A percentile compares a stretch with the other conserved stretches of the same genome.
phyloP scores from a whole-genome alignment of 495 filamentous ascomycete genomes.

The Aspergillus affinis region DNA sequence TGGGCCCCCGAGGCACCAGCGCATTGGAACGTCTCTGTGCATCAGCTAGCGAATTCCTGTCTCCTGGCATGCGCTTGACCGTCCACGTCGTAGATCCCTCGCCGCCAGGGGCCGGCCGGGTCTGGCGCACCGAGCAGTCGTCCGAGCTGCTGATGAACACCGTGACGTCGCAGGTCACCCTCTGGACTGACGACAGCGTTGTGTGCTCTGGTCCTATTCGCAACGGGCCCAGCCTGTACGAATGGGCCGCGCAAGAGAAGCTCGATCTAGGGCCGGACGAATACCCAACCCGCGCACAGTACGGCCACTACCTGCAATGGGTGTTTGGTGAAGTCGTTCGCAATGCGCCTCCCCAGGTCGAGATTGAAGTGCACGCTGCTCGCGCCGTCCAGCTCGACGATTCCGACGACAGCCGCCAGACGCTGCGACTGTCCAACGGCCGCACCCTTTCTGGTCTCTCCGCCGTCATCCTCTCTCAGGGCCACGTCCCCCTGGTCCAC shows the following conservation, averaged over 20 bases:
- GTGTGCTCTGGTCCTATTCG: slow-evolving; percentile 7
- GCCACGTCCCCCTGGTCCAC: slow-evolving; percentile 16
- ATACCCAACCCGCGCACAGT: slow-evolving; percentile 7
- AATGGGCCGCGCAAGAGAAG: slow-evolving; percentile 3
- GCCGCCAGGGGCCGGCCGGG: slow-evolving; percentile 15
- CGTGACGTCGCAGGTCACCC: slow-evolving; percentile 19
- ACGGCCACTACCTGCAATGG: slow-evolving; percentile 9
- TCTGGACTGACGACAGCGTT: slow-evolving; percentile 14
- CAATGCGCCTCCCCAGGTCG: slow-evolving; percentile 2
- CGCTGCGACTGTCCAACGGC: slow-evolving; percentile 17
- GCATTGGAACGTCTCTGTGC: slow-evolving; percentile 21
- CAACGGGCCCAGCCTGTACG: slow-evolving; percentile 5
- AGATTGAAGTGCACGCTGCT: slow-evolving; percentile 3
- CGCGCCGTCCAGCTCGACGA: slow-evolving; percentile 6
- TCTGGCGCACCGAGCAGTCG: slow-evolving; percentile 20
- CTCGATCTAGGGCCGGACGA: slow-evolving; percentile 8
- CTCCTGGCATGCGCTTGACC: slow-evolving; percentile 2
- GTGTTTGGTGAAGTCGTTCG: slow-evolving; percentile 4
- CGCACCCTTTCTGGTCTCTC: slow-evolving; percentile 14
- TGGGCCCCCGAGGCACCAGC: slow-evolving; percentile 17
- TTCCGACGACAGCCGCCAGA: slow-evolving; percentile 10
- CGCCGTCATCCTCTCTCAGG: slow-evolving; percentile 24
- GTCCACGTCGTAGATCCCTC: slow-evolving; percentile 9
- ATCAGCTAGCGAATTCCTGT: slow-evolving; percentile 12
- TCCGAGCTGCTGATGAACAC: slow-evolving; percentile 25